Evolutionary conservation across 768 basidiomycete genomes (phyloP).

Genomic region (Amanita polypyramis): DNA sequence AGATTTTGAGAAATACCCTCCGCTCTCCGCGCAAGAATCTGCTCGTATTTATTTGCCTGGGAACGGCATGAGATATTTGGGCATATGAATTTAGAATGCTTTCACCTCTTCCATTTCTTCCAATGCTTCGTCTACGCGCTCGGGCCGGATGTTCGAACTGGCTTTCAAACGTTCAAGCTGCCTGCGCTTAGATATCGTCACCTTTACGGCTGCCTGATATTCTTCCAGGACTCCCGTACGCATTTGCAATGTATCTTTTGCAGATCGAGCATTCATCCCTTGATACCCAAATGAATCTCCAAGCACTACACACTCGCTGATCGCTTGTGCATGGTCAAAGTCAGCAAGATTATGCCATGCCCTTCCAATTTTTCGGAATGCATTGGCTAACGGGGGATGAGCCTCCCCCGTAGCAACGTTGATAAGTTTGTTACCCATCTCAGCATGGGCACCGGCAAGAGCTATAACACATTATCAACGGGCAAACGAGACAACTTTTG

Average conservation of each 20-base stretch:
- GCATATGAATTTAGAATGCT: constrained; percentile 7
- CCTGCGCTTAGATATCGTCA: constrained; percentile 85
- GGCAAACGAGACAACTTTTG: not conserved
- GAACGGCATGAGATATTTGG: constrained; percentile 4
- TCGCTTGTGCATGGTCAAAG: constrained; percentile 82
- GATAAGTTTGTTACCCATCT: constrained; percentile 90
- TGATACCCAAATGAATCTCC: constrained; percentile 97
- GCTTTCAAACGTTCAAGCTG: constrained; percentile 85
- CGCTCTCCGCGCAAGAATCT: constrained; percentile 73
- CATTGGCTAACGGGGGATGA: constrained; percentile 74
- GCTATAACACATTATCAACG: constrained; percentile 30
- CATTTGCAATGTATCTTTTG: constrained; percentile 88
- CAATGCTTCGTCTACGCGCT: constrained; percentile 82
- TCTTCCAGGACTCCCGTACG: constrained; percentile 89
- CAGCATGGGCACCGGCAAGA: constrained; percentile 66
- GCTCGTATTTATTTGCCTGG: constrained; percentile 87
- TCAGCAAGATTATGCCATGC: constrained; percentile 83
- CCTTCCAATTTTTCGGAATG: constrained; percentile 78
- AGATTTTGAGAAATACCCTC: constrained; percentile 92
- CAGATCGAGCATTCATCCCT: constrained; percentile 91
- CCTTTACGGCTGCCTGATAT: constrained; percentile 87
- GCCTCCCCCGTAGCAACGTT: constrained; percentile 85
- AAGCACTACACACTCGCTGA: constrained; percentile 89
- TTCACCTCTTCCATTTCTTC: constrained; percentile 88
- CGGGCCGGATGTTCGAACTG: constrained; percentile 75